These are phyloP conservation scores for Sugiyamaella novakii DNA, from an alignment of 1,139 yeast species.

Conservation along the genomic window DNA sequence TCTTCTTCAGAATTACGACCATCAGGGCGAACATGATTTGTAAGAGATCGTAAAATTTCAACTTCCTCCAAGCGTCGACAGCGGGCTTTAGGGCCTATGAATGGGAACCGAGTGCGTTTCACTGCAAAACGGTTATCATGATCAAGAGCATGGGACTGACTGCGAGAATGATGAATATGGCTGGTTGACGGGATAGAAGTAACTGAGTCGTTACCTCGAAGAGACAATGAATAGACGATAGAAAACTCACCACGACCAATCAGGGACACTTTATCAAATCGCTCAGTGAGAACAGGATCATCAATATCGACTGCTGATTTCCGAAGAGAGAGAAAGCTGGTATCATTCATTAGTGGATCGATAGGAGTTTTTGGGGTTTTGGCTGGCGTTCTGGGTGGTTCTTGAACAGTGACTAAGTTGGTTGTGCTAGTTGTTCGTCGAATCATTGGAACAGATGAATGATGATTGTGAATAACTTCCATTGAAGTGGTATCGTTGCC, in stretches of 20 bases:
- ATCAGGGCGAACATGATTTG: conserved; percentile 25
- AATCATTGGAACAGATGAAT: conserved; percentile 17
- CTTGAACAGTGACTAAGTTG: conserved; percentile 14
- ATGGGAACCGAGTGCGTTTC: conserved; percentile 69
- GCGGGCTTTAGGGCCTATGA: conserved; percentile 55
- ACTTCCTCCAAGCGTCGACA: conserved; percentile 59
- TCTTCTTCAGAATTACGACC: conserved; percentile 50
- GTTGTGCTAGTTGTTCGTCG: conserved; percentile 16
- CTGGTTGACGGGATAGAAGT: conserved; percentile 39
- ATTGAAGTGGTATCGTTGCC: conserved; percentile 1
- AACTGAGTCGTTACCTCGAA: conserved; percentile 2
- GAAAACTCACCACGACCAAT: conserved; percentile 90
- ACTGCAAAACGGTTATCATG: conserved; percentile 61
- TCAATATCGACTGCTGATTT: conserved; percentile 21
- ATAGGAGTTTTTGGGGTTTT: conserved; percentile 34
- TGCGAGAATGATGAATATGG: background rate
- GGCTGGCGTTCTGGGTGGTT: conserved; percentile 26
- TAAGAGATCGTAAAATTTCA: conserved; percentile 51
- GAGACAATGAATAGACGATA: conserved; percentile 58
- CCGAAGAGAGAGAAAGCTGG: conserved; percentile 11
- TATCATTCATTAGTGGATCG: conserved; percentile 23
- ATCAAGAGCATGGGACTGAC: conserved; percentile 17
- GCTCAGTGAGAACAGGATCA: conserved; percentile 38
- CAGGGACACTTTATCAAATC: conserved; percentile 70
- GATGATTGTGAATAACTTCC: background rate